Percentiles rank a stretch among this genome's conserved stretches.
Evolutionary conservation across 1,139 yeast species (phyloP).

Genomic region (Geotrichum fermentans): DNA sequence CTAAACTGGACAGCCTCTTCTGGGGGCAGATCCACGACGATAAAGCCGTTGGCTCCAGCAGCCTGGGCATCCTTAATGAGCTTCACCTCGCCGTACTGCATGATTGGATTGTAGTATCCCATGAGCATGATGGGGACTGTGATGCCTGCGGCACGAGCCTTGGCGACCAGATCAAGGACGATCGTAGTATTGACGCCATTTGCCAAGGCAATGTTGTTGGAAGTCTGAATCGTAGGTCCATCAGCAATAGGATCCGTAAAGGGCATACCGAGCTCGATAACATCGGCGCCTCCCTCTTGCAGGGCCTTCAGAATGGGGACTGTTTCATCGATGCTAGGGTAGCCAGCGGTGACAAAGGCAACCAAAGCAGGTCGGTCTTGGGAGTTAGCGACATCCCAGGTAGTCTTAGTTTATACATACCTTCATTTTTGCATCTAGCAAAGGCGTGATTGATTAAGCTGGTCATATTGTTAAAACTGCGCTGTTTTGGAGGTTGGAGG

Average conservation of each 20-base stretch:
- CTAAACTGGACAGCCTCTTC: constrained; percentile 92
- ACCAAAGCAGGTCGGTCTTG: constrained; percentile 76
- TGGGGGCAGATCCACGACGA: constrained; percentile 94
- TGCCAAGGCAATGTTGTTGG: constrained; percentile 65
- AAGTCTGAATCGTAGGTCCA: constrained; percentile 91
- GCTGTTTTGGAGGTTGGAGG: not conserved
- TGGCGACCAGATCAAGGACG: constrained; percentile 62
- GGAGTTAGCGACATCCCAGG: constrained; percentile 3
- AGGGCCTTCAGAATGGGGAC: constrained; percentile 78
- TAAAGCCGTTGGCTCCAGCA: constrained; percentile 94
- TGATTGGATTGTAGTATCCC: constrained; percentile 97
- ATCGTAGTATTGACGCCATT: constrained; percentile 72
- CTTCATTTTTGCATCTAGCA: constrained; percentile 62
- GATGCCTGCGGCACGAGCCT: constrained; percentile 79
- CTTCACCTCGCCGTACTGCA: constrained; percentile 82
- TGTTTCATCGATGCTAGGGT: constrained; percentile 82
- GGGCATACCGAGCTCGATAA: constrained; percentile 92
- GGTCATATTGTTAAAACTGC: constrained; percentile 49
- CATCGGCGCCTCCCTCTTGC: constrained; percentile 93
- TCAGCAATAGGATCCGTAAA: constrained; percentile 99
- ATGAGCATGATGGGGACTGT: constrained; percentile 82
- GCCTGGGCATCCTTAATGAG: constrained; percentile 68
- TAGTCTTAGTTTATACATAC: constrained; percentile 22
- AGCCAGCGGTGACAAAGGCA: constrained; percentile 92
- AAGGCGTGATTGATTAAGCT: constrained; percentile 64